Base-by-base conservation (phyloP, 2,329 filamentous ascomycete species). In the Aspergillus intermedius region DNA sequence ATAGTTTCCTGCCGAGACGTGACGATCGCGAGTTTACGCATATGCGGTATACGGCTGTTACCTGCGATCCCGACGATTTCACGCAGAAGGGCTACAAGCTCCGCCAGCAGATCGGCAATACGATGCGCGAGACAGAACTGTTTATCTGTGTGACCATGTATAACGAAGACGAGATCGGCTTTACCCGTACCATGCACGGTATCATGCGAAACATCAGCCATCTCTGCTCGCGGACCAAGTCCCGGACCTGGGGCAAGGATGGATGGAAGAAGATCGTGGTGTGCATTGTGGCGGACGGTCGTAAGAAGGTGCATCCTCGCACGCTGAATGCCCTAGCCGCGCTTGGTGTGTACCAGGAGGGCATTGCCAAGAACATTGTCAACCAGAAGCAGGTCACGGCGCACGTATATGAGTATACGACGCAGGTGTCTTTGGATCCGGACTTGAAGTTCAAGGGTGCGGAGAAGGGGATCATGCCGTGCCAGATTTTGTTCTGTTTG, bases 181-280 rank as follows among this genome's bases (percentile, higher is more conserved):
- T 98, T 61, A 96, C 93, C 5, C 83, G 93, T 42, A 98, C 93
- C 1, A 97, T 98, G 91, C 89, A 97, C 67, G 93, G 91, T 48
- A 88, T 98, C 49, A 95, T 98, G 88, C 90, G 94, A 68, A 98
- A 98, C 67, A 91, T 98, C 60, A 84, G 88, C 12, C 93, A 97
- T 67, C 96, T 98, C 71, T 98, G 93, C 75, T 89, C 86, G 17
- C 84, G 93, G 46, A 87, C 85, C 47, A 91, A 93, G 67, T 95
- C 90, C 5, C 82, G 93, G 50, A 97, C 91, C 0, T 98, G 93
- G 93, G 94, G 93, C 35, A 94, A 95, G 59, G 83, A 88, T 46
- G 93, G 93, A 4, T 98, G 93, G 93, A 89, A 98, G 71, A 98
- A 98, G 76, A 96, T 98, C 62, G 93, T 98, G 0, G 91, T 98